Conservation (phyloP, 805 yeast species). For the Candida patagonica region DNA sequence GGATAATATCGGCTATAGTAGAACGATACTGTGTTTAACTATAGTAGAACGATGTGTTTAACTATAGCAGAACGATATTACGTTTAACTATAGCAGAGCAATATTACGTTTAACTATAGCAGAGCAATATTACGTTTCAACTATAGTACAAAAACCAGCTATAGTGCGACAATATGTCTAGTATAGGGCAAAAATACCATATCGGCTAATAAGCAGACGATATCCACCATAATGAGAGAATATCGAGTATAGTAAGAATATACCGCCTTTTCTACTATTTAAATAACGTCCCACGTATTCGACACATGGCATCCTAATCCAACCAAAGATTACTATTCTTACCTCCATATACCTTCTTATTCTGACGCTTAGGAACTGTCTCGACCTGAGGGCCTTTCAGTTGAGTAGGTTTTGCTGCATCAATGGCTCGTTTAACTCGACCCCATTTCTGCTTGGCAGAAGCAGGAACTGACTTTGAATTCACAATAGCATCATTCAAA, state of each 20-base stretch:
- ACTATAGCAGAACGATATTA: no score
- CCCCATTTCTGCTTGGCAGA: conserved; percentile 40
- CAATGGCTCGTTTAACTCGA: conserved; percentile 22
- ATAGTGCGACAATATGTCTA: no score
- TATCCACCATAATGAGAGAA: background rate
- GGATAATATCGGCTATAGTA: no score
- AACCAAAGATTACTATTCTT: conserved; percentile 3
- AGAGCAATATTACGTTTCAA: no score
- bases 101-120: no score
- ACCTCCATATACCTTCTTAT: background rate
- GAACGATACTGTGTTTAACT: no score
- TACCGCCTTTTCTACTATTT: background rate
- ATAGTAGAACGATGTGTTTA: no score
- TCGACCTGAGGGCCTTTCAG: conserved; percentile 4
- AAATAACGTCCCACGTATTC: background rate
- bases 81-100: no score
- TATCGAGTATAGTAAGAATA: background rate
- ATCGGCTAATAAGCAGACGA: background rate
- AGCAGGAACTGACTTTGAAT: conserved; percentile 43
- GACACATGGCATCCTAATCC: background rate
- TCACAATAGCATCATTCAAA: conserved; percentile 43
- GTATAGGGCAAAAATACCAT: no score
- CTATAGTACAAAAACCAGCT: no score
- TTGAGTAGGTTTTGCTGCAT: background rate
- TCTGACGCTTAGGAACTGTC: conserved; percentile 4